A percentile compares a stretch with the other conserved stretches of the same genome.
Conservation (phyloP, 2,329 filamentous ascomycete genomes). For the Penicillium sp. region DNA sequence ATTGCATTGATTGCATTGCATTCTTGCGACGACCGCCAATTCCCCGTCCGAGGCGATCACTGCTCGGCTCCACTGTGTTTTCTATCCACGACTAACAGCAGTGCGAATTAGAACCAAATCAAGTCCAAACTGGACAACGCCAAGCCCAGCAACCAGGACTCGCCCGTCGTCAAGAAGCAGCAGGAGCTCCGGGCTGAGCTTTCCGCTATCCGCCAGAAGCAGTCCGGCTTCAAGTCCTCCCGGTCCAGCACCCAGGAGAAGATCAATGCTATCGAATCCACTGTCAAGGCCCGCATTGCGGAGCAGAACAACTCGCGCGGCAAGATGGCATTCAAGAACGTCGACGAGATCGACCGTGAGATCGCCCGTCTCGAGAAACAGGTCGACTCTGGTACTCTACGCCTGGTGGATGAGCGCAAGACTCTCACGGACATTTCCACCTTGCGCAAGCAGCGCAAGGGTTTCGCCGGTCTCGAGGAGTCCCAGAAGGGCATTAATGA, state of each 20-base stretch:
- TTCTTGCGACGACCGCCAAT: too few relatives aligned
- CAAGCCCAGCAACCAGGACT: constrained; percentile 80
- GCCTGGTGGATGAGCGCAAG: constrained; percentile 97
- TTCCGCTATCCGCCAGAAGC: constrained; percentile 82
- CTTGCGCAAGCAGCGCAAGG: constrained; percentile 88
- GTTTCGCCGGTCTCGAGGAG: constrained; percentile 82
- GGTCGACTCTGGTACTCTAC: constrained; percentile 88
- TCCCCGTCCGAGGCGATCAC: background rate
- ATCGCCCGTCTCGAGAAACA: constrained; percentile 80
- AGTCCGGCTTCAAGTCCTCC: constrained; percentile 83
- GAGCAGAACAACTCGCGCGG: constrained; percentile 86
- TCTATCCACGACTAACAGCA: constrained; percentile 26
- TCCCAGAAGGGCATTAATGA: constrained; percentile 88
- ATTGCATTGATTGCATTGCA: too few relatives aligned
- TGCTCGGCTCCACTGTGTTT: constrained; percentile 1
- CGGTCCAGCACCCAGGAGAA: constrained; percentile 80
- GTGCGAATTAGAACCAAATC: constrained; percentile 73
- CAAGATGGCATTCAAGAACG: constrained; percentile 82
- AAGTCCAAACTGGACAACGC: constrained; percentile 87
- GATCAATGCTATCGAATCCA: constrained; percentile 88
- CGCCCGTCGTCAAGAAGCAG: constrained; percentile 78
- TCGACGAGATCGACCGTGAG: constrained; percentile 83
- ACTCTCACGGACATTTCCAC: constrained; percentile 79
- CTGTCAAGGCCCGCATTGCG: constrained; percentile 79
- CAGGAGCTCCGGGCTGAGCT: constrained; percentile 83